phyloP scores from a whole-genome alignment of 441 rosid genomes.

The Viola pubescens region DNA sequence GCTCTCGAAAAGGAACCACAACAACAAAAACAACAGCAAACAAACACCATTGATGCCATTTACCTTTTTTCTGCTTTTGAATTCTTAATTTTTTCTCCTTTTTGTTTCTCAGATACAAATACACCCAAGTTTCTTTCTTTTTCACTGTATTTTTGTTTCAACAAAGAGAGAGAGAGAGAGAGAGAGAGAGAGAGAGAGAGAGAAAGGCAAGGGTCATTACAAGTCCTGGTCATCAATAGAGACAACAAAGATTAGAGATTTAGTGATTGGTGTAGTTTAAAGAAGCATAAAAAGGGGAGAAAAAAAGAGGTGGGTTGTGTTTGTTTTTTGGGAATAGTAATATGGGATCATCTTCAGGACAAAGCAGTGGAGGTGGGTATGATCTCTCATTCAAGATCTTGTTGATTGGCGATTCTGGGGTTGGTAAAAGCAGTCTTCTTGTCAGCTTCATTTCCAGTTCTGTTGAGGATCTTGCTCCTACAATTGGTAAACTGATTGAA shows the following conservation, averaged over 20 bases:
- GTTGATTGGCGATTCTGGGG: conserved; percentile 59
- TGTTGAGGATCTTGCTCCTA: conserved; percentile 42
- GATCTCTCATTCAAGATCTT: conserved; percentile 63
- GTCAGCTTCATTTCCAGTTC: conserved; percentile 49
- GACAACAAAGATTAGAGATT: conserved; percentile 8
- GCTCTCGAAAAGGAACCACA: conserved; percentile 14
- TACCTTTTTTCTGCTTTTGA: neutral
- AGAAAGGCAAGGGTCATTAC: neutral
- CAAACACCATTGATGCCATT: conserved; percentile 26
- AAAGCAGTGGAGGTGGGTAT: conserved; percentile 23
- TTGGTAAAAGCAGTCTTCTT: conserved; percentile 65
- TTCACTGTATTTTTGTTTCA: conserved; percentile 17
- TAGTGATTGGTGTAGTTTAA: neutral
- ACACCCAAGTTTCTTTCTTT: conserved; percentile 12
- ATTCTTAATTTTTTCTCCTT: neutral
- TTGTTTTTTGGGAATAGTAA: conserved; percentile 1
- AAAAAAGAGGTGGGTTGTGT: conserved; percentile 4
- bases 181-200: conserved; percentile 1
- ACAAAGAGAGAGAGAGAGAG: neutral
- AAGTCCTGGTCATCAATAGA: conserved; percentile 23
- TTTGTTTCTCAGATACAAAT: conserved; percentile 3
- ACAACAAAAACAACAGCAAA: neutral
- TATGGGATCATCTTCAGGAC: conserved; percentile 61
- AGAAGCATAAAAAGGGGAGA: conserved; percentile 1
- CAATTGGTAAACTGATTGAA: conserved; percentile 34